phyloP scores from a whole-genome alignment of 2,329 filamentous ascomycete species.

The Dactylonectria macrodidyma region DNA sequence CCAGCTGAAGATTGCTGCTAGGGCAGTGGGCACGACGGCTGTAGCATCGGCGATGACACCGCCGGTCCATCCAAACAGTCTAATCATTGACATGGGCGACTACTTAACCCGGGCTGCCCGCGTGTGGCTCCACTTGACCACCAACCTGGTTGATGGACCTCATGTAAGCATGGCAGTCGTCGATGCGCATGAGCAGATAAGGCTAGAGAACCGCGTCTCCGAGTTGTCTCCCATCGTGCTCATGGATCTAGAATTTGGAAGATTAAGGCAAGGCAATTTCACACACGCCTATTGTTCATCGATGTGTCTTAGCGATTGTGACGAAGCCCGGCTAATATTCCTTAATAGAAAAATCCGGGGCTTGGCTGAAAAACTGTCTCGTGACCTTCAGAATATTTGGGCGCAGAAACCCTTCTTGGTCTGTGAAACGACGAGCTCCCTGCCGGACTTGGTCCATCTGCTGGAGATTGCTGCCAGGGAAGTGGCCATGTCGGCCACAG shows the following conservation, averaged over 20 bases:
- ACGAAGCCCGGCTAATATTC: constrained; percentile 30
- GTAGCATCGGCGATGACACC: constrained; percentile 24
- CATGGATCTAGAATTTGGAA: constrained; percentile 51
- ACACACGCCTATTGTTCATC: not conserved
- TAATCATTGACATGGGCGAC: constrained; percentile 55
- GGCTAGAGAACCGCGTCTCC: constrained; percentile 42
- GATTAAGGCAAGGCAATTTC: constrained; percentile 50
- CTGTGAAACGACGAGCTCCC: not conserved
- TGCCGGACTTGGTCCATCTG: not conserved
- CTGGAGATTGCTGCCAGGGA: not conserved
- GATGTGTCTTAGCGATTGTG: constrained; percentile 6
- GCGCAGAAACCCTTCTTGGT: not conserved
- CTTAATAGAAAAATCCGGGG: constrained; percentile 52
- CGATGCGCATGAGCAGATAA: constrained; percentile 48
- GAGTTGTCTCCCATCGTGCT: constrained; percentile 49
- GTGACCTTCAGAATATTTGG: constrained; percentile 53
- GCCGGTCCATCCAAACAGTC: constrained; percentile 39
- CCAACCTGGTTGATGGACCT: constrained; percentile 50
- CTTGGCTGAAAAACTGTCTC: constrained; percentile 52
- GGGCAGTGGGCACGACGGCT: constrained; percentile 39
- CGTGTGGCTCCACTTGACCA: constrained; percentile 53
- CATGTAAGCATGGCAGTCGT: constrained; percentile 50
- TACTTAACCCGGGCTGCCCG: constrained; percentile 53
- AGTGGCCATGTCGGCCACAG: not conserved
- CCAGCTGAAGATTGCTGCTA: constrained; percentile 46